A percentile compares a stretch with the other conserved stretches of the same genome.
Conservation (phyloP, 345 rosid genomes). For the Rhodomyrtus tomentosa region DNA sequence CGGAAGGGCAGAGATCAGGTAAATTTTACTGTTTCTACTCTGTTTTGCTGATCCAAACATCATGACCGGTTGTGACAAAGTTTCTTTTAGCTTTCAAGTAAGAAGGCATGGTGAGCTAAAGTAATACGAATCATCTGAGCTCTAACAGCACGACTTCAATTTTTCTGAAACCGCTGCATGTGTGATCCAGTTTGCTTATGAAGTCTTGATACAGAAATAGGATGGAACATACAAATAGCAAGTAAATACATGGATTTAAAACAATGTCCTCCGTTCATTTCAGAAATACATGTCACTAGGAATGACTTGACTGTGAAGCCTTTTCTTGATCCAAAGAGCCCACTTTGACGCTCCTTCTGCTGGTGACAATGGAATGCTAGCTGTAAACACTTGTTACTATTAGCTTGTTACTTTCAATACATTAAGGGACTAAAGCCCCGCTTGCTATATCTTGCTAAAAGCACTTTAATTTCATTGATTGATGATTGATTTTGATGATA, state of each 20-base stretch:
- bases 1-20: slow-evolving; percentile 84
- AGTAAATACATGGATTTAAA: not conserved
- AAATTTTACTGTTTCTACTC: not conserved
- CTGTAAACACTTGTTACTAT: not conserved
- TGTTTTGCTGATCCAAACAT: not conserved
- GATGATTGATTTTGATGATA: not conserved
- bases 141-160: not conserved
- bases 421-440: not conserved
- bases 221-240: not conserved
- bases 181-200: not conserved
- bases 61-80: not conserved
- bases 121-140: not conserved
- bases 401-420: not conserved
- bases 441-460: not conserved
- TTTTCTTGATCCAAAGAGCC: not conserved
- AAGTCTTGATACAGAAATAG: not conserved
- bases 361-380: not conserved
- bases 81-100: not conserved
- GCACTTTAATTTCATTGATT: not conserved
- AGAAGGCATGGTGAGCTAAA: not conserved
- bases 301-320: not conserved
- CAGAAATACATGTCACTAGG: not conserved
- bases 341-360: not conserved
- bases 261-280: not conserved
- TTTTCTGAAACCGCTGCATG: not conserved